Conservation (phyloP, 148 eudicot genomes). For the Rhododendron williamsianum region DNA sequence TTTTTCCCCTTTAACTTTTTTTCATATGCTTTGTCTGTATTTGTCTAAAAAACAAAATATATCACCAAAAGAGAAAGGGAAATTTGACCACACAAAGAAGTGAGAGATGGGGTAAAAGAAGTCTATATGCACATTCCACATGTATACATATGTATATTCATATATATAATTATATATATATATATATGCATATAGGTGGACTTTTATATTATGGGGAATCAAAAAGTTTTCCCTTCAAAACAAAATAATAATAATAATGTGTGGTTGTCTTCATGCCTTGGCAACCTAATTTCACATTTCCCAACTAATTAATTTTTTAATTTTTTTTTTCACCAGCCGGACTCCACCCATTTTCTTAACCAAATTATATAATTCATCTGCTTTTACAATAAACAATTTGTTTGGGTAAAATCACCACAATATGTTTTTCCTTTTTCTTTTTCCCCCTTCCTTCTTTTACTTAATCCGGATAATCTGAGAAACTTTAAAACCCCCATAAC, state of each 20-base stretch:
- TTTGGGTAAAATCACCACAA: constrained; percentile 28
- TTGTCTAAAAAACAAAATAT: not conserved
- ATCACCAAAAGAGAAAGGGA: not conserved
- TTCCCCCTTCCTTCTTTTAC: constrained; percentile 5
- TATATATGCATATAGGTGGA: not conserved
- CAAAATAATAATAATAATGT: constrained; percentile 10
- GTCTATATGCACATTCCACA: not conserved
- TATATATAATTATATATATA: not conserved
- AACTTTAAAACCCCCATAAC: constrained; percentile 12
- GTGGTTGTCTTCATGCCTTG: constrained; percentile 75
- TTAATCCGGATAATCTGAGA: constrained; percentile 16
- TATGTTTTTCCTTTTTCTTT: constrained; percentile 39
- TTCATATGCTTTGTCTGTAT: constrained; percentile 5
- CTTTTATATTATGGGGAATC: not conserved
- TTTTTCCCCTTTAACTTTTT: constrained; percentile 8
- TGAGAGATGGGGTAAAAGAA: not conserved
- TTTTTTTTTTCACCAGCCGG: constrained; percentile 31
- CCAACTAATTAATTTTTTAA: constrained; percentile 41
- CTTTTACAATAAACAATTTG: constrained; percentile 39
- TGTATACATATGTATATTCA: not conserved
- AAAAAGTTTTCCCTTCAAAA: constrained; percentile 1
- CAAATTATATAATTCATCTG: constrained; percentile 56
- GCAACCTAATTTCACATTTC: constrained; percentile 98
- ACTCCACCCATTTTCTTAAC: constrained; percentile 76
- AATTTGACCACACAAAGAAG: not conserved